phyloP scores from a whole-genome alignment of 768 basidiomycete species.

The Terana coerulea region DNA sequence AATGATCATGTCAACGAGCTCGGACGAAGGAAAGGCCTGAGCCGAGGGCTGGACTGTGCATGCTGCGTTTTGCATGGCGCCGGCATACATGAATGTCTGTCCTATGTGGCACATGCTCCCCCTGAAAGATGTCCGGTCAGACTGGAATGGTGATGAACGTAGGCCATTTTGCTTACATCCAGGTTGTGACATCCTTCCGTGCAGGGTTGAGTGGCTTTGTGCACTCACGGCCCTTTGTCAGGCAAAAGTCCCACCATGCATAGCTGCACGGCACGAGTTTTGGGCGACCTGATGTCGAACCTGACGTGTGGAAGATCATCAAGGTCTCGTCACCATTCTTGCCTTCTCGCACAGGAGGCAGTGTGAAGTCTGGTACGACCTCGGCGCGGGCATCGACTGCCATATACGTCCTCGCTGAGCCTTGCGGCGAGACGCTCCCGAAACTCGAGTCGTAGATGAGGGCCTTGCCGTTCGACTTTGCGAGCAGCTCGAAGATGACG shows the following conservation, averaged over 20 bases:
- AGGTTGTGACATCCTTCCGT: constrained; percentile 64
- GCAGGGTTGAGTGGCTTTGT: constrained; percentile 38
- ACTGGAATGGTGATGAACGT: neutral
- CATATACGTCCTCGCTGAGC: constrained; percentile 46
- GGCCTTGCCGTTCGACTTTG: constrained; percentile 56
- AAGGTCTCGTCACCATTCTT: constrained; percentile 39
- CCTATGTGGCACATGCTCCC: constrained; percentile 84
- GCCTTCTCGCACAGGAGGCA: constrained; percentile 43
- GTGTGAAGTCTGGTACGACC: constrained; percentile 31
- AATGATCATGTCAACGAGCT: constrained; percentile 42
- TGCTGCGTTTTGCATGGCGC: constrained; percentile 22
- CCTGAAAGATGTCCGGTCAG: constrained; percentile 38
- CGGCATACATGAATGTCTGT: constrained; percentile 56
- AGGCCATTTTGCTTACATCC: constrained; percentile 52
- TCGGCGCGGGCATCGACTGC: constrained; percentile 40
- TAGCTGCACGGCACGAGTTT: constrained; percentile 73
- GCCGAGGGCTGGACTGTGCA: constrained; percentile 25
- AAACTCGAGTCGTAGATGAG: constrained; percentile 50
- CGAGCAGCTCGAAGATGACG: constrained; percentile 67
- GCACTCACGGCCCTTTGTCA: constrained; percentile 53
- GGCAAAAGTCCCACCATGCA: constrained; percentile 60
- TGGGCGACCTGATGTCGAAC: constrained; percentile 78
- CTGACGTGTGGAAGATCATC: constrained; percentile 78
- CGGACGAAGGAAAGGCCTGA: constrained; percentile 25
- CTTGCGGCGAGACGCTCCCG: constrained; percentile 32